These are phyloP conservation scores for Cucurbita ficifolia DNA, from an alignment of 306 rosid species.

Conservation along the genomic window DNA sequence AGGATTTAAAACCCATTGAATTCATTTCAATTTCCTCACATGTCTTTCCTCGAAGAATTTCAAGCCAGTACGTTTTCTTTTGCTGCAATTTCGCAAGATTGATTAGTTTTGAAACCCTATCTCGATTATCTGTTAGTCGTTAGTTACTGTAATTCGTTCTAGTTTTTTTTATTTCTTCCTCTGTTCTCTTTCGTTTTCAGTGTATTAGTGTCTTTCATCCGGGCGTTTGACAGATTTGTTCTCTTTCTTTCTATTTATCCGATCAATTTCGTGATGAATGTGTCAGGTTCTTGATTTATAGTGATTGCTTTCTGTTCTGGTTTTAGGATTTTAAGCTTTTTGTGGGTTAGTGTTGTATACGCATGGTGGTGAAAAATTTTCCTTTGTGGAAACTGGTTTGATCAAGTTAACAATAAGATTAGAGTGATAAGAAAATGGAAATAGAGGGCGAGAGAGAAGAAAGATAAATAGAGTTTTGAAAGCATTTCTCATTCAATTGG, in stretches of 20 bases:
- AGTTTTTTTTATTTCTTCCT: background rate
- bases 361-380: background rate
- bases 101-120: background rate
- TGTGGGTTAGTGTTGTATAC: background rate
- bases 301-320: background rate
- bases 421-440: background rate
- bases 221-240: background rate
- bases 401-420: background rate
- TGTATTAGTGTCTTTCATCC: background rate
- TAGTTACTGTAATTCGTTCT: conserved; percentile 1
- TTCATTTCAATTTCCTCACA: background rate
- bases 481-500: background rate
- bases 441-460: background rate
- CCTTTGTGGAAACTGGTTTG: background rate
- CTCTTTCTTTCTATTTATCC: background rate
- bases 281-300: background rate
- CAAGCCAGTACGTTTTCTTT: conserved; percentile 50
- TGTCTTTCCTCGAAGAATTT: conserved; percentile 68
- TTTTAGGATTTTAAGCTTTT: background rate
- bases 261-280: background rate
- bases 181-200: background rate
- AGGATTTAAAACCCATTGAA: background rate
- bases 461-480: background rate
- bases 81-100: background rate
- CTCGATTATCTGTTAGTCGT: background rate